Base-by-base conservation (phyloP, 108 stramenopile species). In the Skeletonema grethae region DNA sequence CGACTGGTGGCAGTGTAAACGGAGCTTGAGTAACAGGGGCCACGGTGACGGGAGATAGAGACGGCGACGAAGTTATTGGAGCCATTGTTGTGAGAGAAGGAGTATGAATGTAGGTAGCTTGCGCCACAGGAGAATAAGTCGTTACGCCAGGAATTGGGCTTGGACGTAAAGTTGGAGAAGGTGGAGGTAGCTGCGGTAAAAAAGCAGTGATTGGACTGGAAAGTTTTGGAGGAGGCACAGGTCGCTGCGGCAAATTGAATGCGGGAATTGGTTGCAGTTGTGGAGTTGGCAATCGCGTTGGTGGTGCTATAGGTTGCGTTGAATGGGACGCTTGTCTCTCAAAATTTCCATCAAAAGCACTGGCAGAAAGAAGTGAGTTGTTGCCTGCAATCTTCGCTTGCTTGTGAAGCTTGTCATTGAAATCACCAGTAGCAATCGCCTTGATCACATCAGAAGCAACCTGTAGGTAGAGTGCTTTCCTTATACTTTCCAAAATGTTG, bases 1-100 rank as follows among this genome's bases (percentile, higher is more conserved):
- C 24, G 53, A 61, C 36, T 0, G 73, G 73, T 11, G 38, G 56
- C 7, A 16, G 38, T 35, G 70, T 56, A 38, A 70, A 70, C 48
- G 53, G 34, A 18, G 64, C 58, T 36, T 28, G 4, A 0, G 59
- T 60, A 31, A 6, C 59, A 60, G 60, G 60, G 4, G 60, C 5
- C 20, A 9, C 2, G 2, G 60, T 61, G 4, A 36, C 38, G 6
- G 60, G 35, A 20, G 35, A 36, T 18, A 10, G 60, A 25, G 60
- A 35, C 61, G 74, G 74, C 28, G 58, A 61, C 35, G 38, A 4
- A 16, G 60, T 67, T n/a, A 53, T 22, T 22, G 50, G 50, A 53
- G 50, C 50, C 5, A 48, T n/a, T 18, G 50, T 24, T 8, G 50
- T 53, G 16, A 20, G 48, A 53, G 18, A 22, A 53, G 22, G 50